Base-by-base conservation (phyloP, 2,329 filamentous ascomycete species). In the Aspergillus phoenicis region DNA sequence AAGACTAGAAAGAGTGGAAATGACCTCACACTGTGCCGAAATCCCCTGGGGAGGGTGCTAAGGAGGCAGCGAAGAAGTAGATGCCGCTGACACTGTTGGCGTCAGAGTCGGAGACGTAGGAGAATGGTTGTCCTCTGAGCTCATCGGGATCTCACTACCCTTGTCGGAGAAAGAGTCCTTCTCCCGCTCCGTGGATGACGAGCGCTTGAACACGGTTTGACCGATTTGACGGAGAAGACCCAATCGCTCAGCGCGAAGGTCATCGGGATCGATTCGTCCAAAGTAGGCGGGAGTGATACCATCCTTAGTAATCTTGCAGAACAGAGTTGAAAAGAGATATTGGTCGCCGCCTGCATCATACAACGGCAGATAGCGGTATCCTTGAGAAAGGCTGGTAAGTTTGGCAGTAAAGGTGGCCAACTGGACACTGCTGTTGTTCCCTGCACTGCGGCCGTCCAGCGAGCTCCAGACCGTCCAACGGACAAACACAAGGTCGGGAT, bases 371-470 rank as follows among this genome's bases (percentile, higher is more conserved):
- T 96, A 96, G 63, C 94, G 92, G 76, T 95, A 98, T 28, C 95
- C 95, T 76, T 95, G 89, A 73, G 94, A 92, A 45, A 98, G 85
- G 73, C 89, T 96, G 79, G 84, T 89, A 55, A 98, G 87, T 79
- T 98, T 98, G 64, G 91, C 93, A 2, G 92, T 98, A 77, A 94
- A 98, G 1, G 90, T 95, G 3, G 92, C 95, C 60, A 97, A 84
- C 22, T 91, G 82, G 24, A 80, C 77, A 80, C 66, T 84, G 78
- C 76, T 85, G 78, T 82, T 83, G 64, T 88, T 88, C 61, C 85
- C 90, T 66, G 86, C 85, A 66, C 82, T 89, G 68, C 88, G 85
- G 45, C 91, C 91, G 72, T 94, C 91, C 61, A 87, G 83, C 1
- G 93, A 93, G 67, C 95, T 90, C 84, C 91, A 94, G 58, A 98